Conservation (phyloP, 148 eudicot species). For the Rhododendron vialii region DNA sequence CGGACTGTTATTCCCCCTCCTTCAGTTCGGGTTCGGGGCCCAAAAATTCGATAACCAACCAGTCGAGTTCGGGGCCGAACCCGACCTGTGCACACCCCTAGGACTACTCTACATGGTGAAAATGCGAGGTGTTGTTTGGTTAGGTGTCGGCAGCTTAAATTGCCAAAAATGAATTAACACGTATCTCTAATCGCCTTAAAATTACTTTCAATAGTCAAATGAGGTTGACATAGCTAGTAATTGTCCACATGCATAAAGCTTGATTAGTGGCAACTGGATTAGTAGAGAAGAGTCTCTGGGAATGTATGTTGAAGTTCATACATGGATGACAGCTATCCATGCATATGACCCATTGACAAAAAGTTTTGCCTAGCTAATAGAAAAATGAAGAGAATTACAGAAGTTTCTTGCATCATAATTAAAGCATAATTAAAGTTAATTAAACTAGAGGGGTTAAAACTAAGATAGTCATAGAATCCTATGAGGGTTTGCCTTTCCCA, state of each 20-base stretch:
- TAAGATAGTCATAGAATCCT: constrained; percentile 3
- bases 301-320: background rate
- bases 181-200: too few relatives aligned
- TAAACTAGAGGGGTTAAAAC: background rate
- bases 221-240: background rate
- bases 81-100: too few relatives aligned
- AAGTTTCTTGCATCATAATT: background rate
- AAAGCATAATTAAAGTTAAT: background rate
- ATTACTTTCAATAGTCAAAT: background rate
- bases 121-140: background rate
- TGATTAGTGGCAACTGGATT: background rate
- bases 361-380: too few relatives aligned
- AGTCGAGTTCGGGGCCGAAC: too few relatives aligned
- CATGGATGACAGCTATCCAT: constrained; percentile 6
- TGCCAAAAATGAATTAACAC: background rate
- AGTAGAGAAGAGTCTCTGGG: background rate
- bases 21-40: too few relatives aligned
- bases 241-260: background rate
- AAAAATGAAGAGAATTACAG: constrained; percentile 2
- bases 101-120: background rate
- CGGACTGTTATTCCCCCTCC: too few relatives aligned
- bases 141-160: background rate
- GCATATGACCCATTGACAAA: background rate
- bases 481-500: background rate
- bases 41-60: too few relatives aligned